Evolutionary conservation across 2,329 filamentous ascomycete species (phyloP).

Genomic region (Septoria petroselini): DNA sequence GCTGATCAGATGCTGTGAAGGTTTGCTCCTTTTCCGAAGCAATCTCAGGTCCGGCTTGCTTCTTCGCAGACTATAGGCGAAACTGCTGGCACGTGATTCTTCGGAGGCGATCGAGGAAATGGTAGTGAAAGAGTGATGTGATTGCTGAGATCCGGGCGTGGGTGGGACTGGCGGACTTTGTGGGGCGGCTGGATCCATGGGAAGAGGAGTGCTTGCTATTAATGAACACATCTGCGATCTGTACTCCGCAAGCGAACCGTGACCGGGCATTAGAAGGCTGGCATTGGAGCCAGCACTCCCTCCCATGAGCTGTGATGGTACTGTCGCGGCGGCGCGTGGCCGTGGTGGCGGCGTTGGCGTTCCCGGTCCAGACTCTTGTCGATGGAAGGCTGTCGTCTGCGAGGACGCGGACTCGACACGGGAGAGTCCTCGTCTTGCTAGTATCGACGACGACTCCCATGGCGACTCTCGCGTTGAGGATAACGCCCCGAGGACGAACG

Average conservation of each 20-base stretch:
- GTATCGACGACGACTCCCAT: constrained; percentile 20
- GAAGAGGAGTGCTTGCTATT: constrained; percentile 5
- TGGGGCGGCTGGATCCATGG: neutral
- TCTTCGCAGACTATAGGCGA: constrained; percentile 27
- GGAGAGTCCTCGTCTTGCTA: constrained; percentile 27
- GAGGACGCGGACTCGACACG: constrained; percentile 23
- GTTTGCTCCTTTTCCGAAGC: constrained; percentile 32
- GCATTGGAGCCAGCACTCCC: constrained; percentile 35
- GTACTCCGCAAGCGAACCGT: constrained; percentile 17
- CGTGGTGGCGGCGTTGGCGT: constrained; percentile 32
- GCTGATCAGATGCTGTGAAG: constrained; percentile 28
- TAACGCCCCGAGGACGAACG: constrained; percentile 24
- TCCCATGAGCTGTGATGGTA: constrained; percentile 39
- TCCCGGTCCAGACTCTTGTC: constrained; percentile 33
- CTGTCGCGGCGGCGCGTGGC: constrained; percentile 31
- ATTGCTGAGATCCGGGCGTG: constrained; percentile 18
- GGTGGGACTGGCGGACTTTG: constrained; percentile 1
- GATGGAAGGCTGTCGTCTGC: constrained; percentile 24
- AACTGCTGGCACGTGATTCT: constrained; percentile 32
- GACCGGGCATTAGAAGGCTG: constrained; percentile 25
- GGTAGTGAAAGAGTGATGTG: constrained; percentile 11
- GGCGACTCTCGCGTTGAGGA: constrained; percentile 24
- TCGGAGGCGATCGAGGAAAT: constrained; percentile 20
- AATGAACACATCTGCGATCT: constrained; percentile 8
- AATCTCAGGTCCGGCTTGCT: constrained; percentile 29